Percentiles rank a stretch among this genome's conserved stretches.
Evolutionary conservation across 1,284 basidiomycete genomes (phyloP).

Genomic region (Malassezia pachydermatis): DNA sequence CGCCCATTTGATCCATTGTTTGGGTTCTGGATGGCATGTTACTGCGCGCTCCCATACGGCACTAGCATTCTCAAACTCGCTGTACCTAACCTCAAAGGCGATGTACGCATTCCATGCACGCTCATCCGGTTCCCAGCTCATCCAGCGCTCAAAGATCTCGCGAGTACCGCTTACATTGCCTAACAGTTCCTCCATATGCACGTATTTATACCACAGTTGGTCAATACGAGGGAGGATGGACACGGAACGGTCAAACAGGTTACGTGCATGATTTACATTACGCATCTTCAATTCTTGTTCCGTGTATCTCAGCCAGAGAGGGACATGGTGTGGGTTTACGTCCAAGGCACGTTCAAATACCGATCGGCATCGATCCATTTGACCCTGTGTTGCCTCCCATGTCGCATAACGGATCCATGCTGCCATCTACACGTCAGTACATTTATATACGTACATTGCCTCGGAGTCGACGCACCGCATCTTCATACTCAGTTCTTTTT

Average conservation of each 20-base stretch:
- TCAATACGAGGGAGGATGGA: constrained; percentile 90
- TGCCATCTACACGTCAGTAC: constrained; percentile 17
- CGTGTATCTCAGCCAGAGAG: constrained; percentile 91
- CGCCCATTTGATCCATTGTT: constrained; percentile 90
- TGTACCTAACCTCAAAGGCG: constrained; percentile 86
- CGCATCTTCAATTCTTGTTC: constrained; percentile 96
- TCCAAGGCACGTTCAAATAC: constrained; percentile 94
- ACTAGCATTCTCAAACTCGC: constrained; percentile 81
- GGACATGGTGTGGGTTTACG: constrained; percentile 75
- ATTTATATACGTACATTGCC: constrained; percentile 61
- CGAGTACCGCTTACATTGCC: constrained; percentile 89
- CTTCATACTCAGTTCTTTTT: constrained; percentile 93
- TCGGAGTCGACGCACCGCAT: constrained; percentile 77
- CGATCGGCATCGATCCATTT: constrained; percentile 60
- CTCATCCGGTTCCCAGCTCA: constrained; percentile 99
- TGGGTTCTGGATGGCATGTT: constrained; percentile 79
- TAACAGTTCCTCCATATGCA: constrained; percentile 92
- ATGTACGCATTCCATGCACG: constrained; percentile 98
- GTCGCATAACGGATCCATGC: constrained; percentile 57
- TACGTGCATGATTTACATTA: constrained; percentile 91
- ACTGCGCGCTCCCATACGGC: constrained; percentile 91
- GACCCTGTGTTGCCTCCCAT: constrained; percentile 87
- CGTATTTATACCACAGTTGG: constrained; percentile 84
- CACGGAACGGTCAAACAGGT: constrained; percentile 91
- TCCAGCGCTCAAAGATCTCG: constrained; percentile 97